A percentile compares a stretch with the other conserved stretches of the same genome.
Evolutionary conservation across 495 filamentous ascomycete species (phyloP).

Genomic region (Aspergillus olivimuriae): DNA sequence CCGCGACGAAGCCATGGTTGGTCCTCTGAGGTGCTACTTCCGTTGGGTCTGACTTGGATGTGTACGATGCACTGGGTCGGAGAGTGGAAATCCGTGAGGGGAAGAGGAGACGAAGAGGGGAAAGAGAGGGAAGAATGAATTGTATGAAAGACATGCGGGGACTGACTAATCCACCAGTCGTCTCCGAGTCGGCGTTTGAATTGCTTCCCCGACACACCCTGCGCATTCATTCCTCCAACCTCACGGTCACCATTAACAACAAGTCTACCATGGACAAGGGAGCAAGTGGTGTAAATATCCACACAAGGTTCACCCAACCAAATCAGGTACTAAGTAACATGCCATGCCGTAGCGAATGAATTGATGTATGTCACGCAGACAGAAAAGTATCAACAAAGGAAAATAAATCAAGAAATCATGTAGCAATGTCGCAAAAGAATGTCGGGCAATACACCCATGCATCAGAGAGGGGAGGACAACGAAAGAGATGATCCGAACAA

Average conservation of each 20-base stretch:
- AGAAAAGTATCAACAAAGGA: slow-evolving; percentile 13
- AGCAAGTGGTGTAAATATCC: slow-evolving; percentile 1
- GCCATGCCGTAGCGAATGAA: slow-evolving; percentile 16
- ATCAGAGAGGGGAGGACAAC: slow-evolving; percentile 5
- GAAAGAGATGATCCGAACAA: not conserved
- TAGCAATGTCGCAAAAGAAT: slow-evolving; percentile 8
- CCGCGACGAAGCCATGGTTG: slow-evolving; percentile 6
- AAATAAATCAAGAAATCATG: slow-evolving; percentile 10
- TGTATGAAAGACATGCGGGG: too few relatives aligned
- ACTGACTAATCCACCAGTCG: too few relatives aligned
- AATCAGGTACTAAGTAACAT: slow-evolving; percentile 15
- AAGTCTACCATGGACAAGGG: not conserved
- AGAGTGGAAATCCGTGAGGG: too few relatives aligned
- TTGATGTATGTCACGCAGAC: slow-evolving; percentile 5
- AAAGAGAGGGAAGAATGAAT: too few relatives aligned
- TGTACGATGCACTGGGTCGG: too few relatives aligned
- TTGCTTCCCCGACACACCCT: too few relatives aligned
- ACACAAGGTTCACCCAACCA: too few relatives aligned
- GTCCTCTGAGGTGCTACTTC: too few relatives aligned
- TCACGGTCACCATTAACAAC: not conserved
- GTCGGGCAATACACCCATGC: slow-evolving; percentile 13
- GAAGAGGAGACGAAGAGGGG: too few relatives aligned
- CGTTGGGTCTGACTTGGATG: too few relatives aligned
- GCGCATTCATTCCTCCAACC: too few relatives aligned
- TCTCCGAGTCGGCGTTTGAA: too few relatives aligned